phyloP scores from a whole-genome alignment of 2,329 filamentous ascomycete genomes.

The Ascochyta clinopodiicola region DNA sequence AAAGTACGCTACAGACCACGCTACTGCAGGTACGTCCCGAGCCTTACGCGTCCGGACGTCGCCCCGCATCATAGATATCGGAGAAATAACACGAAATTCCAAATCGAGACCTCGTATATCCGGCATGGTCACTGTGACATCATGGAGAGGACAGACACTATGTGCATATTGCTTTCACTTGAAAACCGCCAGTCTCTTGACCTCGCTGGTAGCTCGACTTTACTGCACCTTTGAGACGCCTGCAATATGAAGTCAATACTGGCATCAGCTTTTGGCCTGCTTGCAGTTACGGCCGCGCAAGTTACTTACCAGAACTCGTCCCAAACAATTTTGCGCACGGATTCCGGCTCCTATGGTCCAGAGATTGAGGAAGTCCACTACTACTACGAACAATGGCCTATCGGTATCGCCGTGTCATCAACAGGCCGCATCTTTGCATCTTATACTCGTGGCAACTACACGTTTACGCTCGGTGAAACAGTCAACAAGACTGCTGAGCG shows the following conservation, averaged over 20 bases:
- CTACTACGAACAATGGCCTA: conserved; percentile 58
- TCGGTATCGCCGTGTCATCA: conserved; percentile 58
- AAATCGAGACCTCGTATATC: not conserved
- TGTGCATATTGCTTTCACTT: not conserved
- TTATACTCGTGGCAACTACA: conserved; percentile 56
- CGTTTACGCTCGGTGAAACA: conserved; percentile 57
- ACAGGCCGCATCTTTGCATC: conserved; percentile 59
- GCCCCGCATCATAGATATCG: conserved; percentile 6
- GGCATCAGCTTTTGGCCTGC: not conserved
- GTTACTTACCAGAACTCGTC: conserved; percentile 29
- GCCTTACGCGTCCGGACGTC: not conserved
- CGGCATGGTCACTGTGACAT: conserved; percentile 1
- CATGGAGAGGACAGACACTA: not conserved
- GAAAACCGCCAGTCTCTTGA: not conserved
- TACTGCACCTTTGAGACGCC: no score
- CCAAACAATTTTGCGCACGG: conserved; percentile 49
- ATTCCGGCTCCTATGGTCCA: conserved; percentile 58
- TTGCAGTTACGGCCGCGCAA: conserved; percentile 3
- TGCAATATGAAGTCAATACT: conserved; percentile 1
- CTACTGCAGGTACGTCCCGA: conserved; percentile 12
- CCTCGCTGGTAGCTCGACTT: not conserved
- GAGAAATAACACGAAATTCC: not conserved
- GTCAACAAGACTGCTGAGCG: conserved; percentile 56
- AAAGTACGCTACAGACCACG: not conserved
- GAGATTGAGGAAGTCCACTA: conserved; percentile 55